These are phyloP conservation scores for Trifolium subterraneum DNA, from an alignment of 306 rosid genomes.

Conservation along the genomic window DNA sequence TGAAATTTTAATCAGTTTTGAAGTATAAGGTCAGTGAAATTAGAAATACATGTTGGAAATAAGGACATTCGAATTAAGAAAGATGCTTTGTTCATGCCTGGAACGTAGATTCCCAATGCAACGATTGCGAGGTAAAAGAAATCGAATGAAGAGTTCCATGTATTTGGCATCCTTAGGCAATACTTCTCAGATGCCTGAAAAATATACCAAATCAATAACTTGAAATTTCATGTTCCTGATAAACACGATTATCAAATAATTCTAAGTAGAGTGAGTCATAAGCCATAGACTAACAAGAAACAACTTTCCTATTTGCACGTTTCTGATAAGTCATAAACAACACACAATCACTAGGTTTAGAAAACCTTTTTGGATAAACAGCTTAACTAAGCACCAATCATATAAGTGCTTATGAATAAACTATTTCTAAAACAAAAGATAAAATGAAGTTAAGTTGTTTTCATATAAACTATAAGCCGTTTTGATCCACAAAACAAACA, in stretches of 20 bases:
- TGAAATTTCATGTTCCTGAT: conserved; percentile 22
- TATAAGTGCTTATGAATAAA: not conserved
- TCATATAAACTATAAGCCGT: not conserved
- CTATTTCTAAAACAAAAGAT: not conserved
- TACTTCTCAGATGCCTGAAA: conserved; percentile 79
- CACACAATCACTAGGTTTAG: not conserved
- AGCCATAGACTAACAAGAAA: conserved; percentile 5
- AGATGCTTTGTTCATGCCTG: conserved; percentile 60
- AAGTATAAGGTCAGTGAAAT: not conserved
- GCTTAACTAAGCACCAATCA: not conserved
- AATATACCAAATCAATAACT: conserved; percentile 11
- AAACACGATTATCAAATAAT: conserved; percentile 25
- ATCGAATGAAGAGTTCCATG: conserved; percentile 79
- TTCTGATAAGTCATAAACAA: not conserved
- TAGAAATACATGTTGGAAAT: not conserved
- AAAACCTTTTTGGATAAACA: not conserved
- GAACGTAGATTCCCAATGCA: conserved; percentile 60
- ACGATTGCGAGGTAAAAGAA: conserved; percentile 57
- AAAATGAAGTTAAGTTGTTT: not conserved
- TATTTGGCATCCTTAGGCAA: conserved; percentile 84
- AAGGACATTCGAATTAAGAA: not conserved
- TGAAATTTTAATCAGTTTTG: conserved; percentile 37
- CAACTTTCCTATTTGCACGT: not conserved
- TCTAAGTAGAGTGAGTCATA: conserved; percentile 17
- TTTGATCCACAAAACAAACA: too few relatives aligned